Base-by-base conservation (phyloP, 2,329 filamentous ascomycete genomes). In the Hypoxylon sp. region DNA sequence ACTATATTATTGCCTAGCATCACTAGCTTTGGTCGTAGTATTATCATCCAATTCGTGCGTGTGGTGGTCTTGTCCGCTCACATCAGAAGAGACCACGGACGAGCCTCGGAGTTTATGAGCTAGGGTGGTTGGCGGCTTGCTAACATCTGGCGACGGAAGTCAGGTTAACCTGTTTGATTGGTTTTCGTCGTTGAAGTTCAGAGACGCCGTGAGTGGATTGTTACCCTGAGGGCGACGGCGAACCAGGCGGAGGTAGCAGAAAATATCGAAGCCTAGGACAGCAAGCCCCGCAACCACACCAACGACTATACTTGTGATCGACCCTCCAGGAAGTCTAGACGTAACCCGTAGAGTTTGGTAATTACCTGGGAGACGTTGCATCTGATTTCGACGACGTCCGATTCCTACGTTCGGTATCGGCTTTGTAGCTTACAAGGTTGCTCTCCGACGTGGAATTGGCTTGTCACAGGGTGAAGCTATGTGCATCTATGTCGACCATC, bases 381-480 rank as follows among this genome's bases (percentile, higher is more conserved):
- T 18, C 44, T 8, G 49, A 53, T 14, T 14, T 14, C 11, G 54
- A 24, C n/a, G 46, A 28, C 1, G 54, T 54, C 11, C 14, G 14
- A 44, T 59, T 50, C 8, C 24, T 44, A n/a, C 54, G 59, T n/a
- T 48, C 33, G n/a, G 12, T 11, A 11, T 45, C 14, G 16, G 38
- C 14, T 14, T 18, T 11, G 22, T 9, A 4, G 6, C 36, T 16
- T 44, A 45, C 48, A 16, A 65, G 57, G 22, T 54, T 28, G 42
- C 62, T 65, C 14, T 57, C 62, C 7, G 46, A 28, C 2, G 62
- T 61, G 14, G 73, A 74, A 26, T 78, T 78, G 0, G 76, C 75
- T 12, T 77, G 68, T 77, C 77, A 79, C 4, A 78, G 64, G 0
- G 77, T 78, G 24, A 78, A 79, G 0, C 71, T 74, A 0, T 69